These are phyloP conservation scores for Macrocybe gigantea DNA, from an alignment of 768 basidiomycete genomes.

Conservation along the genomic window DNA sequence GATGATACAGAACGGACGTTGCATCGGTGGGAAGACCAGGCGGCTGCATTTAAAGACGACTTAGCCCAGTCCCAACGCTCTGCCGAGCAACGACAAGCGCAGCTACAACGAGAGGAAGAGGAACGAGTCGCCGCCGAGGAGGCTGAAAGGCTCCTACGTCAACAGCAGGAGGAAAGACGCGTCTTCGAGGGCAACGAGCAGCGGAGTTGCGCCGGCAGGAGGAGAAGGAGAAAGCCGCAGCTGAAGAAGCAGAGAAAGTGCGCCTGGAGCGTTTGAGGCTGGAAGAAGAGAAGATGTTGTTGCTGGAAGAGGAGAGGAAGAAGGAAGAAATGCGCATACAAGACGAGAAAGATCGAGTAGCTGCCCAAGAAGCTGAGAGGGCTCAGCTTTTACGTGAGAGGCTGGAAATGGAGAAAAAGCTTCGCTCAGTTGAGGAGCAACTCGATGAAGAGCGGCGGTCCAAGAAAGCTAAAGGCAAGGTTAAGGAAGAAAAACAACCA, in stretches of 20 bases:
- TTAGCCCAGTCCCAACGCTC: conserved; percentile 34
- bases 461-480: conserved; percentile 19
- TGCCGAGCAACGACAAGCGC: conserved; percentile 34
- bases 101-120: conserved; percentile 25
- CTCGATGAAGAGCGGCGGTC: conserved; percentile 25
- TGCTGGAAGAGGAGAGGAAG: conserved; percentile 20
- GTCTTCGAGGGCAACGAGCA: conserved; percentile 15
- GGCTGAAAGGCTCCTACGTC: conserved; percentile 24
- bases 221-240: conserved; percentile 17
- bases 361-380: conserved; percentile 27
- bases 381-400: conserved; percentile 25
- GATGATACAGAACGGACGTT: conserved; percentile 47
- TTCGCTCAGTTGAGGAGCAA: conserved; percentile 24
- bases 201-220: conserved; percentile 15
- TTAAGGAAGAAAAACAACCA: conserved; percentile 11
- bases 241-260: conserved; percentile 14
- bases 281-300: conserved; percentile 20
- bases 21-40: conserved; percentile 41
- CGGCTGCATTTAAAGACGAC: conserved; percentile 31
- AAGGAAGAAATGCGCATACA: conserved; percentile 12
- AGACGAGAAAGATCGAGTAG: conserved; percentile 17
- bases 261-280: conserved; percentile 13
- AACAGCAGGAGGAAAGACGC: conserved; percentile 20
- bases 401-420: conserved; percentile 24
- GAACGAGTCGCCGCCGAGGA: conserved; percentile 30